phyloP scores from a whole-genome alignment of 2,329 filamentous ascomycete species.

The Pseudocercospora macadamiae region DNA sequence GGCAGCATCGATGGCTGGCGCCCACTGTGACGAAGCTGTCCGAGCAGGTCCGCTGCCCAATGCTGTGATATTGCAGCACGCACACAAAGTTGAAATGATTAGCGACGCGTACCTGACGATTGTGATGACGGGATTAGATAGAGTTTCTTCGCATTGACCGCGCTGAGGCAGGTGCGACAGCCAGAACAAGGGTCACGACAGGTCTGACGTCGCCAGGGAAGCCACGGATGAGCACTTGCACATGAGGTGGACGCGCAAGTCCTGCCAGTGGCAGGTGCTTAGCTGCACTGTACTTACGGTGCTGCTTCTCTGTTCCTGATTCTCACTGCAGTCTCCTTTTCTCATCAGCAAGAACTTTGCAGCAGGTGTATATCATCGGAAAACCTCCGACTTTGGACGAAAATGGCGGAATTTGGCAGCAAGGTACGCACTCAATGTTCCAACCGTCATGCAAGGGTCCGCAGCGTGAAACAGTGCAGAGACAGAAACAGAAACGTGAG shows the following conservation, averaged over 20 bases:
- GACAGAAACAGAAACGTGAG: conserved; percentile 11
- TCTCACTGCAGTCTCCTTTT: conserved; percentile 7
- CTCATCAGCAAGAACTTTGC: too few relatives aligned
- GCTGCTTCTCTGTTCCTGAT: background rate
- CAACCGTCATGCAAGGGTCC: conserved; percentile 15
- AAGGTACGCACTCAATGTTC: background rate
- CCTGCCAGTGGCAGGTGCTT: background rate
- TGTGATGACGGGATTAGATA: conserved; percentile 10
- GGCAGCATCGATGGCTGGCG: background rate
- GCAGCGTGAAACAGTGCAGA: conserved; percentile 13
- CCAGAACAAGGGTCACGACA: background rate
- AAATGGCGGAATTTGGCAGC: conserved; percentile 3
- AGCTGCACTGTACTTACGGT: too few relatives aligned
- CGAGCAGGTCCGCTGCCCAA: background rate
- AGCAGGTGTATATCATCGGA: too few relatives aligned
- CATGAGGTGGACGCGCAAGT: background rate
- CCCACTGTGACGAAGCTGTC: background rate
- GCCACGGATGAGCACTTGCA: conserved; percentile 4
- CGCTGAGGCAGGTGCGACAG: background rate
- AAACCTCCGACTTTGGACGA: too few relatives aligned
- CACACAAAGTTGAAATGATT: background rate
- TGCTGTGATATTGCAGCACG: background rate
- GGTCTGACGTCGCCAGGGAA: background rate
- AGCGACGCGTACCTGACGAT: background rate
- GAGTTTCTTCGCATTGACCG: conserved; percentile 6